Percentiles rank a stretch among this genome's conserved stretches.
These are phyloP conservation scores for Acephala macrosclerotiorum DNA, from an alignment of 2,329 filamentous ascomycete genomes.

Conservation along the genomic window DNA sequence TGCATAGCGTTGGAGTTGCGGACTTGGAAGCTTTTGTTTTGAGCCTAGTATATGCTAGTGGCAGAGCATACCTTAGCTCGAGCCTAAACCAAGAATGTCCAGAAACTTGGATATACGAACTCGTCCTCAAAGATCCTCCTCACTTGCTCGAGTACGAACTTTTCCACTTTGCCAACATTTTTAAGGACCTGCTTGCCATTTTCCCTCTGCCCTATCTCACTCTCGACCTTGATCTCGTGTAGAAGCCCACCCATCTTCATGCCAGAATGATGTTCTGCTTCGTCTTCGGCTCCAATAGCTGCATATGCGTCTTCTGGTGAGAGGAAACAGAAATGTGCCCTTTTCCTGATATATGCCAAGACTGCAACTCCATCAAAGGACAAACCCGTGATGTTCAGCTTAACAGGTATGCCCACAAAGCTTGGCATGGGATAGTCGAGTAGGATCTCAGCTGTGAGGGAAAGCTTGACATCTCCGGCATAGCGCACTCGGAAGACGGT, in stretches of 20 bases:
- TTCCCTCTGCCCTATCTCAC: constrained; percentile 93
- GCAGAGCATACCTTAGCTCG: neutral
- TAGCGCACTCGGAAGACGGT: constrained; percentile 92
- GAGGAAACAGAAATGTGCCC: constrained; percentile 93
- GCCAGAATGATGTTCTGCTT: constrained; percentile 37
- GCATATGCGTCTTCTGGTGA: constrained; percentile 89
- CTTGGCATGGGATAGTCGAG: constrained; percentile 98
- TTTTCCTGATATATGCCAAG: constrained; percentile 86
- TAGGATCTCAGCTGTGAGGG: constrained; percentile 91
- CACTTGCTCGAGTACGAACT: constrained; percentile 96
- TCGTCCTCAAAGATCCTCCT: constrained; percentile 98
- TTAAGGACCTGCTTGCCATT: constrained; percentile 94
- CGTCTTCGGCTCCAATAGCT: constrained; percentile 55
- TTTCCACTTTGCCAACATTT: constrained; percentile 98
- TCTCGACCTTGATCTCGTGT: constrained; percentile 94
- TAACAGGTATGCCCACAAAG: constrained; percentile 94
- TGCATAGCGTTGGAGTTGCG: constrained; percentile 35
- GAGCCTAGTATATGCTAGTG: neutral
- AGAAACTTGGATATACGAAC: constrained; percentile 97
- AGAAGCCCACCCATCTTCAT: constrained; percentile 75
- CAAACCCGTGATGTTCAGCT: constrained; percentile 92
- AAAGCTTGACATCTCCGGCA: constrained; percentile 84
- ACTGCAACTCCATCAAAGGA: constrained; percentile 96
- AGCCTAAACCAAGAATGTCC: constrained; percentile 86
- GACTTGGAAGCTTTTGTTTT: neutral